Conservation (phyloP, 83 land plant species). For the Picea abies region DNA sequence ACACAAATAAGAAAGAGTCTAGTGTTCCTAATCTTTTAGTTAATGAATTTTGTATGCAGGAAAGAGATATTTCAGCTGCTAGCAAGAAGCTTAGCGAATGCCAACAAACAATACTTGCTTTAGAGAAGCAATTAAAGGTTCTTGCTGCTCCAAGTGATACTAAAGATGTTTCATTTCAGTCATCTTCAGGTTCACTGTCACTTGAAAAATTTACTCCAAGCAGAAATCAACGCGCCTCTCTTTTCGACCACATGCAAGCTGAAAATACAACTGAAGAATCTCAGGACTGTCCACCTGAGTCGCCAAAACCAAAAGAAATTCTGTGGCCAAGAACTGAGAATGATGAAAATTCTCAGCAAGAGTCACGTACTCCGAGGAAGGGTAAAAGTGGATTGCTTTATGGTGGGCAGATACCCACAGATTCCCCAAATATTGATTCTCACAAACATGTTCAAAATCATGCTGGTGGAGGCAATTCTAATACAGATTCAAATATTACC, state of each 20-base stretch:
- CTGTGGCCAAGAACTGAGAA: neutral
- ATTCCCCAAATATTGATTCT: neutral
- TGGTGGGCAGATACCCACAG: neutral
- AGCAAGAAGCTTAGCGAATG: neutral
- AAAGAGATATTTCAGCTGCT: neutral
- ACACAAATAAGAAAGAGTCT: too few species aligned
- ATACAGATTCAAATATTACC: neutral
- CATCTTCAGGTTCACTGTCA: neutral
- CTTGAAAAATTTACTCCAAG: neutral
- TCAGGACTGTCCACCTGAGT: neutral
- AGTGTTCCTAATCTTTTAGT: too few species aligned
- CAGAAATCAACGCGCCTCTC: neutral
- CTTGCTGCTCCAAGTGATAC: neutral
- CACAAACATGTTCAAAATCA: neutral
- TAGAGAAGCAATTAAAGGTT: neutral
- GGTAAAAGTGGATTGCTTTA: constrained; percentile 6
- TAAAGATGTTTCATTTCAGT: neutral
- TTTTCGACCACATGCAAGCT: neutral
- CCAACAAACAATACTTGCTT: neutral
- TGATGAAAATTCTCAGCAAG: neutral
- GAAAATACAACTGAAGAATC: neutral
- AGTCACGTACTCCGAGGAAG: neutral
- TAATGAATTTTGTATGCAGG: neutral
- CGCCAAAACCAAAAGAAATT: neutral
- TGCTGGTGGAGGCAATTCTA: neutral